These are phyloP conservation scores for Sarocladium oryzae DNA, from an alignment of 2,329 filamentous ascomycete genomes.

Conservation along the genomic window DNA sequence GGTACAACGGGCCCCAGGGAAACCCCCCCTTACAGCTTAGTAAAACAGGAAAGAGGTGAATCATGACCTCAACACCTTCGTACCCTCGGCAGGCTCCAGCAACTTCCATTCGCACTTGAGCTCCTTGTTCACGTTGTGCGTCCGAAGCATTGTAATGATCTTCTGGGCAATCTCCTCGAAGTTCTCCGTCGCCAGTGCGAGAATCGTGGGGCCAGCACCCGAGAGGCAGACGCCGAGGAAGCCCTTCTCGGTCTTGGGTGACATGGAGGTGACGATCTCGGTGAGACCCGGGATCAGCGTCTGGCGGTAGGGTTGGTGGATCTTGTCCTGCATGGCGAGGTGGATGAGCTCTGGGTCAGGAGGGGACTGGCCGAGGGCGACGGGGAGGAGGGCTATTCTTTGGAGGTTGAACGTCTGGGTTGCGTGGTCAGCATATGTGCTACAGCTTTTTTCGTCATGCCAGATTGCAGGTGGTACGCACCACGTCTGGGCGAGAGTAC, in stretches of 20 bases:
- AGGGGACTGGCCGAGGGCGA: slow-evolving; percentile 81
- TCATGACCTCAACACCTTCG: slow-evolving; percentile 32
- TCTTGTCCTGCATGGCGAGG: slow-evolving; percentile 96
- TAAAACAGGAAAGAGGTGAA: too few species aligned
- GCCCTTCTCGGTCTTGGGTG: slow-evolving; percentile 76
- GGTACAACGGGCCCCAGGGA: too few species aligned
- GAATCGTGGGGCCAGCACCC: slow-evolving; percentile 88
- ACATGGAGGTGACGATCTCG: slow-evolving; percentile 87
- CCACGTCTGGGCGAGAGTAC: slow-evolving; percentile 78
- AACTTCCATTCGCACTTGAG: slow-evolving; percentile 83
- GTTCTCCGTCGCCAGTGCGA: slow-evolving; percentile 84
- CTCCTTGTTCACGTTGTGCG: slow-evolving; percentile 43
- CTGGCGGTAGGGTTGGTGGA: slow-evolving; percentile 94
- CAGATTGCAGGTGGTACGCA: slow-evolving; percentile 39
- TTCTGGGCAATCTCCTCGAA: slow-evolving; percentile 80
- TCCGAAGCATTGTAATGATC: slow-evolving; percentile 68
- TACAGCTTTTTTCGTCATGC: neutral
- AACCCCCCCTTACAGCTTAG: too few species aligned
- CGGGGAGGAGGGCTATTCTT: slow-evolving; percentile 82
- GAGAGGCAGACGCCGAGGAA: slow-evolving; percentile 92
- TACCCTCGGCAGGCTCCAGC: slow-evolving; percentile 78
- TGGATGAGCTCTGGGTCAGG: slow-evolving; percentile 92
- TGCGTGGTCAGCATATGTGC: neutral
- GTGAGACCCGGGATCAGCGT: slow-evolving; percentile 85
- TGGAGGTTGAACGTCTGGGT: slow-evolving; percentile 86